A percentile compares a stretch with the other conserved stretches of the same genome.
Evolutionary conservation across 305 asterid genomes (phyloP).

Genomic region (Monarda citriodora): DNA sequence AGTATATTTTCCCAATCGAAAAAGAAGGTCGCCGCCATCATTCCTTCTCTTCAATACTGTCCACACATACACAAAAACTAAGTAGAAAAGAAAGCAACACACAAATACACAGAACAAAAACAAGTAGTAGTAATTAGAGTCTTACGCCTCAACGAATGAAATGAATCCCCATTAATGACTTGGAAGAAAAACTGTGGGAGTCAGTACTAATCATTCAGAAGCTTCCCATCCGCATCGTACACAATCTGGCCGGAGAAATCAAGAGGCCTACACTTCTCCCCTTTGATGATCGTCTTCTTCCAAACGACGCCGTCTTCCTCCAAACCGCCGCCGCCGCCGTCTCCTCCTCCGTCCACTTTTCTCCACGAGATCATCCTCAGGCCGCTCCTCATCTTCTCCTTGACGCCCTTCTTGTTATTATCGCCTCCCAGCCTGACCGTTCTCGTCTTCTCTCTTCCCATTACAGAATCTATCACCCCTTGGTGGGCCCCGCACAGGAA

Average conservation of each 20-base stretch:
- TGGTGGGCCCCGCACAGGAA: slow-evolving; percentile 51
- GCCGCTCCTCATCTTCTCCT: slow-evolving; percentile 38
- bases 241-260: slow-evolving; percentile 73
- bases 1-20: too few relatives aligned
- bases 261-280: slow-evolving; percentile 71
- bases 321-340: not conserved
- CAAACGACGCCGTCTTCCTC: slow-evolving; percentile 33
- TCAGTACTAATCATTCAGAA: slow-evolving; percentile 28
- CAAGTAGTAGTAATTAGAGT: not conserved
- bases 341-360: slow-evolving; percentile 28
- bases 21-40: too few relatives aligned
- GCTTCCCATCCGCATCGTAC: slow-evolving; percentile 69
- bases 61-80: not conserved
- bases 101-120: not conserved
- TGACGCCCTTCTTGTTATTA: not conserved
- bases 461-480: slow-evolving; percentile 16
- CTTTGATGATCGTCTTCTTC: slow-evolving; percentile 74
- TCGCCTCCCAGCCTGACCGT: slow-evolving; percentile 48
- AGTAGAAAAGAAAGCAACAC: not conserved
- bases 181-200: not conserved
- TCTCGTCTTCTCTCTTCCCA: slow-evolving; percentile 13
- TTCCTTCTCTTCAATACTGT: too few relatives aligned
- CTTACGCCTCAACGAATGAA: not conserved
- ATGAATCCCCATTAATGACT: not conserved
- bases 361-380: slow-evolving; percentile 72